These are phyloP conservation scores for Penicillium palitans DNA, from an alignment of 2,329 filamentous ascomycete species.

Conservation along the genomic window DNA sequence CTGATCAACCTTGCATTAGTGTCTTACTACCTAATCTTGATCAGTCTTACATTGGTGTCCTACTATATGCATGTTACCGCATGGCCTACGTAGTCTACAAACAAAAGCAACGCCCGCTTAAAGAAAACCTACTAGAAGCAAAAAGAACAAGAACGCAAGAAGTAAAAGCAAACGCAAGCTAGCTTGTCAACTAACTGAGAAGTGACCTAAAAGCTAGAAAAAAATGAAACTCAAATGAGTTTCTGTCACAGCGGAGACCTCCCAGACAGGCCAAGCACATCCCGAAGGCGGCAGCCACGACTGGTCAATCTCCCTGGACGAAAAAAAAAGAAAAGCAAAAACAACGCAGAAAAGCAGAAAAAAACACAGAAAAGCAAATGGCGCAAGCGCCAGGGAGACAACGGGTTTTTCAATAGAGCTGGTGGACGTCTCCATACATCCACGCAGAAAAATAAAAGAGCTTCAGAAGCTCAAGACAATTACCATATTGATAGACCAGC, in stretches of 20 bases:
- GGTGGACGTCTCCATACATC: constrained; percentile 5
- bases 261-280: not conserved
- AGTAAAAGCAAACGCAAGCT: not conserved
- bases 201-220: not conserved
- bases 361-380: not conserved
- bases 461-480: not conserved
- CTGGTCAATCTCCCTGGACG: not conserved
- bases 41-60: not conserved
- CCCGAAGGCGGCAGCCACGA: not conserved
- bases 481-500: not conserved
- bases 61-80: not conserved
- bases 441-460: not conserved
- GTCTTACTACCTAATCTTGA: not conserved
- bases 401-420: not conserved
- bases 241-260: not conserved
- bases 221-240: not conserved
- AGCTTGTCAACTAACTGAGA: not conserved
- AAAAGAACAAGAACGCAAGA: not conserved
- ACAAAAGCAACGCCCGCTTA: not conserved
- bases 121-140: not conserved
- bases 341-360: not conserved
- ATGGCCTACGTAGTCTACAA: not conserved
- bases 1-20: not conserved
- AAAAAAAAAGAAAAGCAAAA: not conserved
- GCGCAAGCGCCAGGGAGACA: not conserved